These are phyloP conservation scores for Thinopyrum elongatum DNA, from an alignment of 176 grass and related monocot species.

Conservation along the genomic window DNA sequence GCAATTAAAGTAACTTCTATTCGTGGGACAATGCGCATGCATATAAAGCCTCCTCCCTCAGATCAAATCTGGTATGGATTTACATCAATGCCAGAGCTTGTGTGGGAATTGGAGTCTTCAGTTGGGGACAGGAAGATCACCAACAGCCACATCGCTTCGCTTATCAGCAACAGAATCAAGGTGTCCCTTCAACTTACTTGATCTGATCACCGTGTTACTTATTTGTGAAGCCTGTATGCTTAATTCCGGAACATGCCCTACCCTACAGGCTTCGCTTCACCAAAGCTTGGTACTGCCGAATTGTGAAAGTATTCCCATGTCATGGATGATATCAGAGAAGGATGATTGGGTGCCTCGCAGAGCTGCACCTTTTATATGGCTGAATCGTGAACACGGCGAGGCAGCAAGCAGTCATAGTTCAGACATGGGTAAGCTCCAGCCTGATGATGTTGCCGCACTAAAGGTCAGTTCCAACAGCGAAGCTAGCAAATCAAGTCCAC, in stretches of 20 bases:
- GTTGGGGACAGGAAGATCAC: constrained; percentile 79
- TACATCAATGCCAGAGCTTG: constrained; percentile 70
- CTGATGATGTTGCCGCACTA: constrained; percentile 23
- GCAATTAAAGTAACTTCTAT: constrained; percentile 53
- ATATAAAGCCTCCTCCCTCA: constrained; percentile 66
- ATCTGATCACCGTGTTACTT: constrained; percentile 14
- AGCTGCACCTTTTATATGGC: constrained; percentile 72
- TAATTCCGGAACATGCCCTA: constrained; percentile 19
- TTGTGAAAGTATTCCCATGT: constrained; percentile 64
- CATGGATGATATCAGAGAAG: constrained; percentile 76
- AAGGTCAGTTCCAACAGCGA: constrained; percentile 24
- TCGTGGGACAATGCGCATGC: constrained; percentile 66
- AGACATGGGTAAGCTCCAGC: constrained; percentile 7
- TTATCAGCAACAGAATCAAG: constrained; percentile 75
- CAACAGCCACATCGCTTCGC: constrained; percentile 58
- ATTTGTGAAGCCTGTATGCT: background rate
- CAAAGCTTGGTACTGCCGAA: constrained; percentile 71
- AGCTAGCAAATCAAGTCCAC: background rate
- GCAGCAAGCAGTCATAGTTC: background rate
- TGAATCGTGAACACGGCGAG: constrained; percentile 48
- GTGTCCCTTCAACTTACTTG: constrained; percentile 29
- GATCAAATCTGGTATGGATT: constrained; percentile 86
- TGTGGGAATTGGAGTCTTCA: constrained; percentile 75
- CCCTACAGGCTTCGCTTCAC: constrained; percentile 53
- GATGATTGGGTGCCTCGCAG: constrained; percentile 81